These are phyloP conservation scores for Serpula lacrymans DNA, from an alignment of 768 basidiomycete species.

Conservation along the genomic window DNA sequence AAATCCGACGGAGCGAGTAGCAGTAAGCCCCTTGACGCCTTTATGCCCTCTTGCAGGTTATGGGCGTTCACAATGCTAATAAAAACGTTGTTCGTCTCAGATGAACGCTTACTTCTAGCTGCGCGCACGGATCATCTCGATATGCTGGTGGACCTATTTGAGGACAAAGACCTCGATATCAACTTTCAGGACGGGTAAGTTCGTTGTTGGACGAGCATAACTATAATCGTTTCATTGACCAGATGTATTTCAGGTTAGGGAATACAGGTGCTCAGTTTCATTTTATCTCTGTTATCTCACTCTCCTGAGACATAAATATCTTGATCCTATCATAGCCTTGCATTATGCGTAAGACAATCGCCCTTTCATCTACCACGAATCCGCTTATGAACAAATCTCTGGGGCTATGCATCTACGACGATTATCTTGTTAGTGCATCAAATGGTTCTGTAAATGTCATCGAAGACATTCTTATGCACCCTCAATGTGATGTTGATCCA, in stretches of 20 bases:
- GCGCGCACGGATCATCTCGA: conserved; percentile 75
- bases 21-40: no score
- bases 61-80: no score
- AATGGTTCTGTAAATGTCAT: conserved; percentile 60
- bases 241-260: conserved; percentile 45
- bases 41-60: no score
- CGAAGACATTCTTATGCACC: conserved; percentile 69
- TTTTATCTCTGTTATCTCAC: background rate
- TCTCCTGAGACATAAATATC: conserved; percentile 1
- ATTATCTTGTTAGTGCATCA: conserved; percentile 38
- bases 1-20: no score
- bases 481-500: conserved; percentile 80
- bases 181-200: conserved; percentile 79
- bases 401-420: background rate
- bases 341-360: conserved; percentile 65
- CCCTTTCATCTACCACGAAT: background rate
- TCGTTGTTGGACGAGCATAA: conserved; percentile 1
- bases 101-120: conserved; percentile 69
- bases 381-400: background rate
- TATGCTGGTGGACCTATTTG: conserved; percentile 57
- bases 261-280: conserved; percentile 59
- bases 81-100: conserved; percentile 42
- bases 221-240: conserved; percentile 1
- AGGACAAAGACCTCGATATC: conserved; percentile 57
- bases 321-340: conserved; percentile 41